Percentiles rank a stretch among this genome's conserved stretches.
These are phyloP conservation scores for Leptographium radiaticola DNA, from an alignment of 2,329 filamentous ascomycete species.

Conservation along the genomic window DNA sequence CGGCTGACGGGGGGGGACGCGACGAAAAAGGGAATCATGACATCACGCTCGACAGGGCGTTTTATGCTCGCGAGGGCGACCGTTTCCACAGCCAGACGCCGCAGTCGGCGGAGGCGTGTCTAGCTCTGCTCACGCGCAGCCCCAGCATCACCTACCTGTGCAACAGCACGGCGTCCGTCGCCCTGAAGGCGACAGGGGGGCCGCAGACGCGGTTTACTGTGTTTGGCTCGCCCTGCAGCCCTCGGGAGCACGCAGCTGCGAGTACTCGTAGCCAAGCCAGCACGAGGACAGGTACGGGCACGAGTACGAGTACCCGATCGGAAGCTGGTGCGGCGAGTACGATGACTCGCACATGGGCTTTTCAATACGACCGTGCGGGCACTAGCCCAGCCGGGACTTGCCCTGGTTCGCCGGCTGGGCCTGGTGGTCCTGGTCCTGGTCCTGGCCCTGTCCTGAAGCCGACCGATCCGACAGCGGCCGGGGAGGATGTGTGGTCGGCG, in stretches of 20 bases:
- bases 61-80: conserved; percentile 39
- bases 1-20: neutral
- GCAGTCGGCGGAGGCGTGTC: conserved; percentile 40
- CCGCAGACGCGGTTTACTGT: conserved; percentile 50
- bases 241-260: conserved; percentile 23
- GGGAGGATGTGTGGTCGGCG: conserved; percentile 37
- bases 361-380: conserved; percentile 37
- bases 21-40: conserved; percentile 55
- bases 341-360: conserved; percentile 40
- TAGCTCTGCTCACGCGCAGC: conserved; percentile 38
- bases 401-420: neutral
- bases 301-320: no score
- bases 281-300: no score
- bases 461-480: neutral
- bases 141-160: conserved; percentile 50
- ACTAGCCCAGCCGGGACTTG: neutral
- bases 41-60: conserved; percentile 52
- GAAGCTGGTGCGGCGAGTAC: no score
- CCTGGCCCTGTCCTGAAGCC: neutral
- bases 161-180: conserved; percentile 41
- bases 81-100: conserved; percentile 43
- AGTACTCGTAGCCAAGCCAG: no score
- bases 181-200: conserved; percentile 38
- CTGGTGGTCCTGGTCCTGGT: no score
- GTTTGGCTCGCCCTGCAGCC: conserved; percentile 60